phyloP scores from a whole-genome alignment of 805 yeast genomes.

The Pichia manshurica region DNA sequence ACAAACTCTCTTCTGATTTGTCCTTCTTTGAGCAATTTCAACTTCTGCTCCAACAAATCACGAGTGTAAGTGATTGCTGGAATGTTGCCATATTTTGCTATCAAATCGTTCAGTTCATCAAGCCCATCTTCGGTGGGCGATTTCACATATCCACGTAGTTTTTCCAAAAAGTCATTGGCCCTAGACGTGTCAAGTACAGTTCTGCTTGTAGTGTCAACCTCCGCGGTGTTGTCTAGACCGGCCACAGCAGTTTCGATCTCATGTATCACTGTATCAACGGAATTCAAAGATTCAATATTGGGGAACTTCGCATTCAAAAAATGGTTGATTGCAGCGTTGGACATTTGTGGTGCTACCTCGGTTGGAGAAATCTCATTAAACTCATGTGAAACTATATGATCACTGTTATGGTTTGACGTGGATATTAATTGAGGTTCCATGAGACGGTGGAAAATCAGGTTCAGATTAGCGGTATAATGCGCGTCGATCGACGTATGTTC shows the following conservation, averaged over 20 bases:
- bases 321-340: neutral
- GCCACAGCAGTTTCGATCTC: neutral
- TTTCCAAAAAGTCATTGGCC: neutral
- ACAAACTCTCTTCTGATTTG: neutral
- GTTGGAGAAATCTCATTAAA: no score
- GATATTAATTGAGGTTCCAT: no score
- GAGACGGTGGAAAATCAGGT: no score
- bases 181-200: neutral
- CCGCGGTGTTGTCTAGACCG: neutral
- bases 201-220: neutral
- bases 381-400: neutral
- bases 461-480: no score
- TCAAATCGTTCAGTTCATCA: conserved; percentile 5
- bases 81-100: conserved; percentile 7
- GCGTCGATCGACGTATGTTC: no score
- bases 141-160: neutral
- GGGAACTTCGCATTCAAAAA: conserved; percentile 5
- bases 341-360: neutral
- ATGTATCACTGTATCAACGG: conserved; percentile 1
- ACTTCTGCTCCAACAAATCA: conserved; percentile 10
- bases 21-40: conserved; percentile 6
- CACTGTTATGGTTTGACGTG: no score
- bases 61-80: conserved; percentile 13
- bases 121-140: conserved; percentile 4
- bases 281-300: neutral